Evolutionary conservation across 2,329 filamentous ascomycete genomes (phyloP), one percentile per base, ranked within the genome.

Genomic region (Juglanconis sp.): DNA sequence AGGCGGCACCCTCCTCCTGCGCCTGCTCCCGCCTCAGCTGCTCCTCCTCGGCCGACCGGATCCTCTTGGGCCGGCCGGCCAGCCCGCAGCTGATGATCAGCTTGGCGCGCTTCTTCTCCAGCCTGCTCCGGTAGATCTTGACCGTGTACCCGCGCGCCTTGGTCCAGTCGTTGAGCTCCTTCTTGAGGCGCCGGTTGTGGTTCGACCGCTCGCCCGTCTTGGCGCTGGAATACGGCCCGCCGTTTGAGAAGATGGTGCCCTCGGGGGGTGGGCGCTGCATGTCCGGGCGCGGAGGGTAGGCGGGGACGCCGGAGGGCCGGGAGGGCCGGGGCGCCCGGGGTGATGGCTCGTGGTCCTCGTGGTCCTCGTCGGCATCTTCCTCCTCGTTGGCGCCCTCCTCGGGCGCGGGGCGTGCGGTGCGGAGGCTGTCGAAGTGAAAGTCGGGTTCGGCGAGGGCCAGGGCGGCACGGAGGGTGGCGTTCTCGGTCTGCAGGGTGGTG

Each of bases 241-340:
- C 57, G 51, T 59, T 59, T 32, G 35, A 59, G 57, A 59, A 59
- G 35, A 59, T 54, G 57, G 57, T 54, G 30, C 57, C 57, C 57
- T 59, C 51, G 50, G 57, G 57, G 40, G 57, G 57, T 24, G 24
- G 24, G 24, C 24, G 24, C 17, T 17, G 17, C 17, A 17, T 17
- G 17, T 17, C 17, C 17, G 17, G 17, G 17, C 17, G 17, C 17
- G 17, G 17, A 17, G 17, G 17, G 17, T n/a, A n/a, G n/a, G n/a
- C n/a, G n/a, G n/a, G n/a, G n/a, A n/a, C n/a, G n/a, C n/a, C n/a
- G n/a, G n/a, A n/a, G n/a, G n/a, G n/a, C n/a, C n/a, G n/a, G n/a
- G n/a, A n/a, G n/a, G n/a, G n/a, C n/a, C n/a, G n/a, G n/a, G n/a
- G n/a, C n/a, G n/a, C n/a, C n/a, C n/a, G n/a, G n/a, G n/a, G n/a